Base-by-base conservation (phyloP, 176 grass and related monocot species). In the Triticum dicoccoides region DNA sequence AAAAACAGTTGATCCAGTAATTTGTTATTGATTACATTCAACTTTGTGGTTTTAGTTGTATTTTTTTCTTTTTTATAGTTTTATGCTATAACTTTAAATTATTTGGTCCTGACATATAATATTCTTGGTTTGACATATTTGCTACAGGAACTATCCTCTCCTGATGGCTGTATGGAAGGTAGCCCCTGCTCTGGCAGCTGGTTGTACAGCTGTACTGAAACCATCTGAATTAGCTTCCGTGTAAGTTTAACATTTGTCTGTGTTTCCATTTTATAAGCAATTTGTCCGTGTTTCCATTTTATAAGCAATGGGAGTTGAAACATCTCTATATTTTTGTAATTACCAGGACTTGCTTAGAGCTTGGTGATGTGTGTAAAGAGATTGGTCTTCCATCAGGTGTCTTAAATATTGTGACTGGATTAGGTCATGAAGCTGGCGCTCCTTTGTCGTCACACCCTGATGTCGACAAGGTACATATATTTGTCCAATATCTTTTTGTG, bases 161-260 rank as follows among this genome's bases (percentile, higher is more conserved):
- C 66, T 99, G 71, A 99, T 99, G 97, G 94, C 92, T 88, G 82
- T 90, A 83, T 99, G 97, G 97, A 99, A 99, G 87, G 97, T 99
- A 80, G 97, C 97, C 85, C 94, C 97, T 91, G 97, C 97, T 58
- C 85, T 99, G 79, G 97, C 97, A 91, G 97, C 94, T 92, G 97
- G 97, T 21, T 99, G 97, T 89, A 93, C 97, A 76, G 94, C 97
- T 94, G 85, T 99, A 80, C 83, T 99, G 65, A 99, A 99, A 78
- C 97, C 97, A 51, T 99, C 97, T 30, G 97, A 99, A 67, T 74
- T 99, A 87, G 88, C 87, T 82, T 99, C 97, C 2, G 78, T 96
- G 97, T 99, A 91, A 96, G 92, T 88, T 82, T 70, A 84, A 67
- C 56, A 86, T 87, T 42, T 24, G 77, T 33, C 79, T 2, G 9